Conservation (phyloP, 495 filamentous ascomycete genomes). For the Sordaria brevicollis region DNA sequence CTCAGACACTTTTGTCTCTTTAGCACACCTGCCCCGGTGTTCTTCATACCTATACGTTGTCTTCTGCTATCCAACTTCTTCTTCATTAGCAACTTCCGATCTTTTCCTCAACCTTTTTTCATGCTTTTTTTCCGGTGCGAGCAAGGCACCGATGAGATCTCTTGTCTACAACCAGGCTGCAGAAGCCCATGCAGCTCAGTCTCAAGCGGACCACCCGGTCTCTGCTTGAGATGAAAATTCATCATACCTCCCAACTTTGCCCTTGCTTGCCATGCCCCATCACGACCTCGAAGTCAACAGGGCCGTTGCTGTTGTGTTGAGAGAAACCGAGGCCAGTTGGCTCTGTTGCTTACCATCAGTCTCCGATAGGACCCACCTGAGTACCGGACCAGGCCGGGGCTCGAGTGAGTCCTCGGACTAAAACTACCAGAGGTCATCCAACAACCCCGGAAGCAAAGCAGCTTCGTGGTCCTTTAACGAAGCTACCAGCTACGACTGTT, state of each 20-base stretch:
- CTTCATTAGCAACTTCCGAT: no score
- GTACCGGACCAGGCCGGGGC: not conserved
- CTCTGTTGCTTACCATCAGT: no score
- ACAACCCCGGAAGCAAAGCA: not conserved
- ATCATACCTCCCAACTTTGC: not conserved
- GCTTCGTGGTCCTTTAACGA: no score
- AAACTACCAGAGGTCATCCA: not conserved
- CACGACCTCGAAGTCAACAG: no score
- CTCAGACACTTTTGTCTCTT: no score
- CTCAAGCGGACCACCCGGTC: not conserved
- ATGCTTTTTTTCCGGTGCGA: not conserved
- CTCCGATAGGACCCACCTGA: not conserved
- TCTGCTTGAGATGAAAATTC: not conserved
- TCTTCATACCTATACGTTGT: no score
- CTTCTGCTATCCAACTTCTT: no score
- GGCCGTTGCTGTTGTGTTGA: no score
- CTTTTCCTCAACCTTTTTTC: no score
- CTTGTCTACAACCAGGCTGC: not conserved
- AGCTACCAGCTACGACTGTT: no score
- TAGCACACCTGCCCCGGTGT: no score
- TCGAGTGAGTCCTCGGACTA: not conserved
- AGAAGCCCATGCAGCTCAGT: not conserved
- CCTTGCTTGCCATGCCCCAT: not conserved
- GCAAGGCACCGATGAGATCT: not conserved
- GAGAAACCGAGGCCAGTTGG: no score